A percentile compares a stretch with the other conserved stretches of the same genome.
phyloP scores from a whole-genome alignment of 345 rosid genomes.

The Eutrema yunnanense region DNA sequence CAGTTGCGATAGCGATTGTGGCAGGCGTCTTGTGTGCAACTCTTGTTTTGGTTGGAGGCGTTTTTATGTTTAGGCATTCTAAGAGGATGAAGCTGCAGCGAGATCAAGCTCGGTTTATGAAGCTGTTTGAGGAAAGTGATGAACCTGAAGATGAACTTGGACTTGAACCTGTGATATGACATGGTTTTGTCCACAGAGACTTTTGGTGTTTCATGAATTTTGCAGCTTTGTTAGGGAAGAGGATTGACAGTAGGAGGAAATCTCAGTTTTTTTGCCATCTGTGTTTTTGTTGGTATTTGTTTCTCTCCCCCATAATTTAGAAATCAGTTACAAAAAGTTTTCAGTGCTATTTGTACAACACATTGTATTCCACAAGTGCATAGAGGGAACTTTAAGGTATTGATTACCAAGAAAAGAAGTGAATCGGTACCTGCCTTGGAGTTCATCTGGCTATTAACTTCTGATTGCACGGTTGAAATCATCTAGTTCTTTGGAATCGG shows the following conservation, averaged over 20 bases:
- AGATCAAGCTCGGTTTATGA: constrained; percentile 86
- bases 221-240: not conserved
- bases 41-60: constrained; percentile 37
- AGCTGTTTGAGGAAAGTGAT: constrained; percentile 87
- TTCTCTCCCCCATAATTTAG: not conserved
- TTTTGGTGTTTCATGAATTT: constrained; percentile 4
- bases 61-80: constrained; percentile 44
- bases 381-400: not conserved
- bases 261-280: not conserved
- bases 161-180: constrained; percentile 36
- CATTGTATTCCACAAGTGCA: not conserved
- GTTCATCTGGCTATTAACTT: not conserved
- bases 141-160: constrained; percentile 90
- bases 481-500: constrained; percentile 51
- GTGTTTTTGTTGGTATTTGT: not conserved
- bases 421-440: not conserved
- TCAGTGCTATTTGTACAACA: not conserved
- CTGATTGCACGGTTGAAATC: constrained; percentile 43
- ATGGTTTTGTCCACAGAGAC: not conserved
- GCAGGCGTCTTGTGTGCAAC: constrained; percentile 37
- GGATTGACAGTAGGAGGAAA: not conserved
- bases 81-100: constrained; percentile 72
- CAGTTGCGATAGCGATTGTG: constrained; percentile 37
- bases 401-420: not conserved
- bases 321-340: not conserved